Conservation (phyloP, 106 monocot species). For the Dioscorea dumetorum region DNA sequence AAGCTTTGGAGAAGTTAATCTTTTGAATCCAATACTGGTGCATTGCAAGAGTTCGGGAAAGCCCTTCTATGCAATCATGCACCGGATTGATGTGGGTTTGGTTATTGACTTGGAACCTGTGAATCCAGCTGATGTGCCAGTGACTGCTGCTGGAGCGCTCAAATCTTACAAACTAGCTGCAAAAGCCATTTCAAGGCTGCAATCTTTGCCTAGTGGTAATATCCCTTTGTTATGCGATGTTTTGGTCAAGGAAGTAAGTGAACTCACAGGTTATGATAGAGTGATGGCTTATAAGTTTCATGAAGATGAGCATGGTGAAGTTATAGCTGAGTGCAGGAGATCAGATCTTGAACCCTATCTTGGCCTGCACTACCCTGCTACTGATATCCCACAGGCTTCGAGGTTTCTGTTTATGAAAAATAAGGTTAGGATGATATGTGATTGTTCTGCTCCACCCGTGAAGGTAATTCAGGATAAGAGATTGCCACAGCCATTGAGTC, state of each 20-base stretch:
- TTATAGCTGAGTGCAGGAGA: slow-evolving; percentile 62
- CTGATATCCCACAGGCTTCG: slow-evolving; percentile 95
- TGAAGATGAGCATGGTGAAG: slow-evolving; percentile 91
- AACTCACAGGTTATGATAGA: slow-evolving; percentile 79
- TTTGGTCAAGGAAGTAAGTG: slow-evolving; percentile 60
- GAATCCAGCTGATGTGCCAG: slow-evolving; percentile 61
- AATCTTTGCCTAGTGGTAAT: slow-evolving; percentile 74
- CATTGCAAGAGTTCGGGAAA: slow-evolving; percentile 66
- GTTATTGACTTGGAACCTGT: slow-evolving; percentile 92
- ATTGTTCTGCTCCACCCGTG: slow-evolving; percentile 60
- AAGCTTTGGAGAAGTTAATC: slow-evolving; percentile 48
- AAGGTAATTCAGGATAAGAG: slow-evolving; percentile 63
- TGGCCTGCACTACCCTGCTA: slow-evolving; percentile 90
- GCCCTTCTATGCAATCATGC: slow-evolving; percentile 84
- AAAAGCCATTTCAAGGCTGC: slow-evolving; percentile 73
- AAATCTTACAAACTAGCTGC: slow-evolving; percentile 87
- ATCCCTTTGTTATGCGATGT: slow-evolving; percentile 74
- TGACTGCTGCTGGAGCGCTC: slow-evolving; percentile 65
- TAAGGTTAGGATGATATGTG: slow-evolving; percentile 90
- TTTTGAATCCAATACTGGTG: slow-evolving; percentile 80
- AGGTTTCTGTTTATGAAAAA: slow-evolving; percentile 94
- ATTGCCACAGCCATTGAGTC: slow-evolving; percentile 45
- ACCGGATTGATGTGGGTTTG: slow-evolving; percentile 58
- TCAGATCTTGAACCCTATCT: slow-evolving; percentile 76
- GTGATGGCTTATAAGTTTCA: slow-evolving; percentile 97